Conservation (phyloP, 306 rosid species). For the Sophora flavescens region DNA sequence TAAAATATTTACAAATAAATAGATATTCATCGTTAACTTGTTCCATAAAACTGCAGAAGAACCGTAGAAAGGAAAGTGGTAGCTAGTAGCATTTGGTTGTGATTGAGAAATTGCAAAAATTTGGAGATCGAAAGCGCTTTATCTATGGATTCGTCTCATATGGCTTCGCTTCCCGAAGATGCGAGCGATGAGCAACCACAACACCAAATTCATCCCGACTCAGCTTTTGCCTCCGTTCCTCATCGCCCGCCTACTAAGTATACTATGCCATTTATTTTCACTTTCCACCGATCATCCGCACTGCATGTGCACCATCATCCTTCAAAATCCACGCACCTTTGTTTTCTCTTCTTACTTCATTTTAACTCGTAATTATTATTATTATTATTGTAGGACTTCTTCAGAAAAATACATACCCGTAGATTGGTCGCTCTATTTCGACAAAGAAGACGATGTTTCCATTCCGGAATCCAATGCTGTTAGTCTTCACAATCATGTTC, state of each 20-base stretch:
- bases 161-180: slow-evolving; percentile 75
- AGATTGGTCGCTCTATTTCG: slow-evolving; percentile 81
- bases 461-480: slow-evolving; percentile 75
- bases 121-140: neutral
- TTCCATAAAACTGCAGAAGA: too few species aligned
- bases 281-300: neutral
- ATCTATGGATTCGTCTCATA: slow-evolving; percentile 62
- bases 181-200: slow-evolving; percentile 45
- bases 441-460: slow-evolving; percentile 71
- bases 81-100: neutral
- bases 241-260: slow-evolving; percentile 79
- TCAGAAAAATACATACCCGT: slow-evolving; percentile 68
- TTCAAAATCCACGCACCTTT: neutral
- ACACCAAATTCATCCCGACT: slow-evolving; percentile 45
- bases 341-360: neutral
- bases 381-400: slow-evolving; percentile 55
- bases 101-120: neutral
- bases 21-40: too few species aligned
- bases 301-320: neutral
- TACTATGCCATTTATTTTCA: slow-evolving; percentile 35
- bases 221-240: slow-evolving; percentile 80
- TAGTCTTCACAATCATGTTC: slow-evolving; percentile 39
- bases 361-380: neutral
- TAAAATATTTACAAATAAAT: too few species aligned
- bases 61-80: too few species aligned